A percentile compares a stretch with the other conserved stretches of the same genome.
Evolutionary conservation across 2,329 filamentous ascomycete genomes (phyloP).

Genomic region (Pseudopithomyces maydicus): DNA sequence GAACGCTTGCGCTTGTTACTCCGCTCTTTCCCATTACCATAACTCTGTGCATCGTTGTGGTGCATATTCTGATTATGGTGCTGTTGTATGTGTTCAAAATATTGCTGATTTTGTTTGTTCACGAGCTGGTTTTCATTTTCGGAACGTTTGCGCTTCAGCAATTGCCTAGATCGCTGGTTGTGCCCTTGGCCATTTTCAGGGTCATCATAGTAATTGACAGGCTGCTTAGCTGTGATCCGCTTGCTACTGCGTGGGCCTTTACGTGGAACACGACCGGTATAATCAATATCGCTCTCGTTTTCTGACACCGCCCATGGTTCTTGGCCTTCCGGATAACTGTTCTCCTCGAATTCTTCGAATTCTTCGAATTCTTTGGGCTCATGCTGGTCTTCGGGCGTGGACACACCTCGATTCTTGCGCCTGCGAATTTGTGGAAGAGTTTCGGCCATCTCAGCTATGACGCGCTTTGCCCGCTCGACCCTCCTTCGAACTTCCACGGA

Average conservation of each 20-base stretch:
- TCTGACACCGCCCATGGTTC: neutral
- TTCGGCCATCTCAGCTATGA: neutral
- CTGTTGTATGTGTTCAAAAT: neutral
- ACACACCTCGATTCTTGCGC: neutral
- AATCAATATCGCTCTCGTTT: conserved; percentile 1
- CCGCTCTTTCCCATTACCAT: neutral
- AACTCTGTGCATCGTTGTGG: neutral
- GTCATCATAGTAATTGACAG: conserved; percentile 1
- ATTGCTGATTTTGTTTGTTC: neutral
- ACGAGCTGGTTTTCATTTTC: neutral
- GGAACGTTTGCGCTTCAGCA: neutral
- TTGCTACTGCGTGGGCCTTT: neutral
- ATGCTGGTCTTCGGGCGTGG: neutral
- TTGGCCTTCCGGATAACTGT: neutral
- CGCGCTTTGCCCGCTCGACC: neutral
- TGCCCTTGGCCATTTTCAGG: neutral
- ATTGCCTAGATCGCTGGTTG: neutral
- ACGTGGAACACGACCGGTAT: neutral
- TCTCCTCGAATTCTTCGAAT: neutral
- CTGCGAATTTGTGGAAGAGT: neutral
- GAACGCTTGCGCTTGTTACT: neutral
- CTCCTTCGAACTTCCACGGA: neutral
- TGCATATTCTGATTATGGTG: neutral
- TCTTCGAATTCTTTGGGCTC: neutral
- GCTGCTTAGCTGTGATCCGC: neutral